Evolutionary conservation across 345 rosid genomes (phyloP), one percentile per base, ranked within the genome.

Genomic region (Adansonia digitata): DNA sequence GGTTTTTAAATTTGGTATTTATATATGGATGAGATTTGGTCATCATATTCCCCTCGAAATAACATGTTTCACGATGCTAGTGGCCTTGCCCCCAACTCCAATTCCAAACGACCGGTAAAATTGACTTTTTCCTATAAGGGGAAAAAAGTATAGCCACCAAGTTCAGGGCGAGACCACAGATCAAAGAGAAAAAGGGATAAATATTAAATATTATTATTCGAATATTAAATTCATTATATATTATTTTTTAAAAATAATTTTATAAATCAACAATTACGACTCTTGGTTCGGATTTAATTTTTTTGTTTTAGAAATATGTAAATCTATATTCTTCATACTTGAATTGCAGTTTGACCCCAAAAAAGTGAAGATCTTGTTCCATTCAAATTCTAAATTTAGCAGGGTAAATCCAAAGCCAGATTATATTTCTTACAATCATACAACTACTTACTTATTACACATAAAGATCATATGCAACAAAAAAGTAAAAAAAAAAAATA

Each of bases 401-500:
- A 24, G 55, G 35, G 37, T 10, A 2, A 46, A 51, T 14, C 49
- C 34, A 65, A 65, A 65, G 31, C 10, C 34, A 26, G 35, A 43
- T 27, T 68, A 45, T 46, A 68, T 68, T 45, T 68, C 72, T 68
- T 68, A 46, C 40, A 68, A 45, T 22, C 35, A 13, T 39, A 5
- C 63, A 8, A 43, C 53, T 26, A 46, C 39, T 26, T 26, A 46
- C 39, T 26, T 24, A 14, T 68, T 14, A 15, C 26, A 68, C 18
- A 27, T 4, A 27, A 45, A 8, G 59, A 48, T 49, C 43, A 29
- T 17, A 49, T 4, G 27, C 7, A 1, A 7, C 2, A 37, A 37
- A n/a, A 10, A 2, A 60, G 0, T 0, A 34, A 0, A 8, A 43
- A 43, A 43, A 2, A 12, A 43, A 11, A 9, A 3, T 31, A 31